Evolutionary conservation across 2,329 filamentous ascomycete genomes (phyloP).

Genomic region (Diplodia sapinea): DNA sequence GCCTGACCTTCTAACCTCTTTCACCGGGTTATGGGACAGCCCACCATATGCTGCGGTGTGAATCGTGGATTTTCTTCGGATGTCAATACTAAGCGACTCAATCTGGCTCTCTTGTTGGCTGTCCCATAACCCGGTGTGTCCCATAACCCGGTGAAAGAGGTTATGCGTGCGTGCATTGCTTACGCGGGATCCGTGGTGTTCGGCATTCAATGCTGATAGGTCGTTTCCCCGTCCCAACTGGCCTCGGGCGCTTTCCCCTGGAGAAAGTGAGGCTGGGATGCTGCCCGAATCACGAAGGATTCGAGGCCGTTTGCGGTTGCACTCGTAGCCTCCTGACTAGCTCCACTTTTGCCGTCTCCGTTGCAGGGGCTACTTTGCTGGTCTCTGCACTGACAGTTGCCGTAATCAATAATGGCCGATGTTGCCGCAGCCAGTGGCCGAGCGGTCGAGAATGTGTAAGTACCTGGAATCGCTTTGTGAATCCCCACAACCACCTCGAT

Average conservation of each 20-base stretch:
- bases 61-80: too few species aligned
- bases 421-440: background rate
- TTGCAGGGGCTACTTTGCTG: background rate
- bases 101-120: too few species aligned
- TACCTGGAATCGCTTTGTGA: background rate
- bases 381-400: background rate
- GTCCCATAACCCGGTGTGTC: too few species aligned
- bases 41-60: too few species aligned
- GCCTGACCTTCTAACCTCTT: background rate
- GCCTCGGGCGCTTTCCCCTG: background rate
- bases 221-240: background rate
- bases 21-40: too few species aligned
- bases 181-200: background rate
- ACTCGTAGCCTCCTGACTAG: slow-evolving; percentile 2
- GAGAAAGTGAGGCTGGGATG: slow-evolving; percentile 13
- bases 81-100: too few species aligned
- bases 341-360: background rate
- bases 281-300: background rate
- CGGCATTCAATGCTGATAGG: slow-evolving; percentile 6
- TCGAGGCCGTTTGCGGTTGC: background rate
- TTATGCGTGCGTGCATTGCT: too few species aligned
- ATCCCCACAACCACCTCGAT: background rate
- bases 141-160: too few species aligned
- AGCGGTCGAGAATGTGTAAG: background rate
- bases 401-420: background rate